Evolutionary conservation across 2,329 filamentous ascomycete species (phyloP), one percentile per base, ranked within the genome.

Genomic region (Cercospora janseana): DNA sequence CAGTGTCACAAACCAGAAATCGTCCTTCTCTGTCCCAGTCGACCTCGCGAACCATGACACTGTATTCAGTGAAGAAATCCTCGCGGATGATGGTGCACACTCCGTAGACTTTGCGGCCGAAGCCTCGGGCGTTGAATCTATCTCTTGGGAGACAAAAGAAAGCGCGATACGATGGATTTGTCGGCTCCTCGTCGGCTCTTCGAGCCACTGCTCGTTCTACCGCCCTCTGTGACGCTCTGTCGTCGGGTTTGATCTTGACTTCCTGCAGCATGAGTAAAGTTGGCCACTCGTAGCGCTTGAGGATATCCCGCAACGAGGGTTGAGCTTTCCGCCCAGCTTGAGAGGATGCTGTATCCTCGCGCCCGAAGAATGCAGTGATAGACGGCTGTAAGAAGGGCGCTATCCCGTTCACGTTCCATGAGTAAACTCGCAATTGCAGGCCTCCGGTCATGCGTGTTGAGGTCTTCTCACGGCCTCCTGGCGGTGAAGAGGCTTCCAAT

Each of bases 21-120:
- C 77, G 70, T 3, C 77, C 78, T 68, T 48, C 77, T 1, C 65
- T 57, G 46, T 80, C 77, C 77, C 76, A 80, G 7, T 69, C 62
- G 0, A 77, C 74, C 0, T 66, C 69, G 6, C 72, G 66, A 0
- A 74, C 65, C 3, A 49, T 44, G 0, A 60, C 52, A 7, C 70
- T 63, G 16, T 61, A 49, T 1, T 51, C 21, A 8, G 63, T 51
- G 43, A 41, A 42, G 24, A 77, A 71, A 55, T 79, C 75, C 8
- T 67, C 61, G 2, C 76, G 69, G 10, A 79, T 57, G 35, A 80
- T 69, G 18, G 72, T 74, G 21, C 71, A 75, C 2, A 81, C 75
- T 9, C 78, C 77, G 54, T 80, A 78, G 1, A 79, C 64, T 52
- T 72, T 78, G 1, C 77, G 72, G 1, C 69, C 73, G 37, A 75